Base-by-base conservation (phyloP, 2,329 filamentous ascomycete genomes). In the Knoxdaviesia capensis region DNA sequence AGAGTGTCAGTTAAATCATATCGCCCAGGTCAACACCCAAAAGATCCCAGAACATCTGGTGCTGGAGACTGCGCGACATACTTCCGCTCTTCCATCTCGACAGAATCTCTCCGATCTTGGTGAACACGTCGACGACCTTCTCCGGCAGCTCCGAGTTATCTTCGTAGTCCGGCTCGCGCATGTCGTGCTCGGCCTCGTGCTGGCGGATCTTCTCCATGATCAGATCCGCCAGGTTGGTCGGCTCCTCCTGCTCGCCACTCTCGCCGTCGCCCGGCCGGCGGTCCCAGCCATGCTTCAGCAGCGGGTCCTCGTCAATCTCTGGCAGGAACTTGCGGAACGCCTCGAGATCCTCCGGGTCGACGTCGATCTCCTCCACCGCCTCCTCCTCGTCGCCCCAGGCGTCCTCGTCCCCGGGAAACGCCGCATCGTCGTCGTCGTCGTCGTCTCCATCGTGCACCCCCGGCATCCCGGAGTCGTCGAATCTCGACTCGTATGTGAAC, bases 141-240 rank as follows among this genome's bases (percentile, higher is more conserved):
- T 79, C 79, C 3, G 86, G 86, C 41, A 98, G 67, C 55, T 94
- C 82, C 40, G 85, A 77, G 20, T 85, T 81, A 47, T 93, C 87
- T 48, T 90, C 81, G 34, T 54, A 55, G 31, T 54, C 54, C 64
- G 59, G 42, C 47, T 52, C 42, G 39, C 53, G 51, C 38, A 57
- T 51, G 10, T 57, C 65, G 48, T 78, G 67, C 32, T 69, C 69
- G 4, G 83, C 80, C 63, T 98, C 90, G 52, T 92, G 83, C 45
- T 82, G 80, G 5, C 86, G 85, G 54, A 98, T 98, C 61, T 93
- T 94, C 54, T 88, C 78, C 45, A 98, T 63, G 48, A 98, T 98
- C 48, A 98, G 64, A 53, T 94, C 87, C 10, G 90, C 86, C 44
- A 98, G 66, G 57, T 96, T 94, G 47, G 80, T 84, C 9, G 71